A percentile compares a stretch with the other conserved stretches of the same genome.
Evolutionary conservation across 2,329 filamentous ascomycete genomes (phyloP).

Genomic region (Epichloe gansuensis): DNA sequence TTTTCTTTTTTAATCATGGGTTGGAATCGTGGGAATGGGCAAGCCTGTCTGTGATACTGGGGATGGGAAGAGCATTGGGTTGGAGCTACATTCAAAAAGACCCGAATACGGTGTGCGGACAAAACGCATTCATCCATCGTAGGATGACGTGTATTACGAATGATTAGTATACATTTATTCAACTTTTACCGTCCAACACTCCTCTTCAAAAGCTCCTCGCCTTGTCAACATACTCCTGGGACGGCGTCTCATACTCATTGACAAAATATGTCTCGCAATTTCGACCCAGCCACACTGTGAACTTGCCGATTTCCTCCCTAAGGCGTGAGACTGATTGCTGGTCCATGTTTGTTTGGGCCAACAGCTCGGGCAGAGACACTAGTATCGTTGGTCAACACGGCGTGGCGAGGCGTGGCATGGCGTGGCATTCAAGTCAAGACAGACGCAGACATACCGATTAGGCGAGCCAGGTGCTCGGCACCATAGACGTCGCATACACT

Average conservation of each 20-base stretch:
- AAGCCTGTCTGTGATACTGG: no score
- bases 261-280: constrained; percentile 68
- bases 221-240: constrained; percentile 59
- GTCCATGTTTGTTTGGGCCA: constrained; percentile 98
- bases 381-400: not conserved
- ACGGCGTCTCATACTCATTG: constrained; percentile 60
- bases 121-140: no score
- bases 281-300: constrained; percentile 73
- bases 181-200: not conserved
- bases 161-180: no score
- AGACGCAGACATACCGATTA: constrained; percentile 55
- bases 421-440: not conserved
- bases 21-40: no score
- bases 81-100: no score
- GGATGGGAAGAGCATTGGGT: no score
- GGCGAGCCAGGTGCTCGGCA: constrained; percentile 76
- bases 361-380: constrained; percentile 86
- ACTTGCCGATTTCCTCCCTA: constrained; percentile 75
- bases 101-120: no score
- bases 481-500: constrained; percentile 74
- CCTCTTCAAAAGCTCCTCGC: constrained; percentile 32
- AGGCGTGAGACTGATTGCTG: constrained; percentile 77
- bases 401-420: no score
- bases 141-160: no score
- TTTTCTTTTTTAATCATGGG: no score